Evolutionary conservation across 2,329 filamentous ascomycete genomes (phyloP), one percentile per base, ranked within the genome.

Genomic region (Fusarium musae): DNA sequence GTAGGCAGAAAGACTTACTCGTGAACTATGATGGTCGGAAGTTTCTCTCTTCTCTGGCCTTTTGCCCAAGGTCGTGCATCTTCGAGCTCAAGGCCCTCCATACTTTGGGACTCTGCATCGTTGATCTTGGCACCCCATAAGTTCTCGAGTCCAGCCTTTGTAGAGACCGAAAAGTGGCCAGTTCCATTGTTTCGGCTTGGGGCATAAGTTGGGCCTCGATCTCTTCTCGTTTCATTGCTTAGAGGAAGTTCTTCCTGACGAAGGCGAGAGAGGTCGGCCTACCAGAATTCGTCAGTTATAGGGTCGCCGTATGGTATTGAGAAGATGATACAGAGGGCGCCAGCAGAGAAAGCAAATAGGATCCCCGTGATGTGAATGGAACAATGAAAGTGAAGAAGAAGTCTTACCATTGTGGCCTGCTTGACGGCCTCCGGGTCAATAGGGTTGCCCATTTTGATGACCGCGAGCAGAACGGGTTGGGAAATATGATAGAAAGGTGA

Each of bases 221-320:
- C n/a, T 26, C 36, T 59, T 8, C 34, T 75, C 26, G 44, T 23
- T 13, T 63, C 10, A 2, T 40, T 8, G 11, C 66, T 77, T 3
- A 79, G 37, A 12, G 77, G 77, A 4, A 79, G 66, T 15, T 79
- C 77, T 3, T 79, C 75, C 39, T 79, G 77, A 3, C 77, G 70
- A 6, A 21, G 9, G 4, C 75, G 77, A 32, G 68, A 58, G 6
- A 79, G 63, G 34, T 79, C 77, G 47, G 69, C 71, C 77, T 79
- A 40, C 30, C 10, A 39, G 32, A 36, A 17, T 47, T 23, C 4
- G 10, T 19, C 39, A 39, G 15, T 46, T 46, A 16, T 28, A 37
- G 21, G 6, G 19, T 6, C 37, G 23, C 23, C 16, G 28, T 34
- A n/a, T 40, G 8, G 23, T 36, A 28, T 11, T 8, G n/a, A 36